Conservation (phyloP, 345 rosid genomes). For the Raphanus raphanistrum region DNA sequence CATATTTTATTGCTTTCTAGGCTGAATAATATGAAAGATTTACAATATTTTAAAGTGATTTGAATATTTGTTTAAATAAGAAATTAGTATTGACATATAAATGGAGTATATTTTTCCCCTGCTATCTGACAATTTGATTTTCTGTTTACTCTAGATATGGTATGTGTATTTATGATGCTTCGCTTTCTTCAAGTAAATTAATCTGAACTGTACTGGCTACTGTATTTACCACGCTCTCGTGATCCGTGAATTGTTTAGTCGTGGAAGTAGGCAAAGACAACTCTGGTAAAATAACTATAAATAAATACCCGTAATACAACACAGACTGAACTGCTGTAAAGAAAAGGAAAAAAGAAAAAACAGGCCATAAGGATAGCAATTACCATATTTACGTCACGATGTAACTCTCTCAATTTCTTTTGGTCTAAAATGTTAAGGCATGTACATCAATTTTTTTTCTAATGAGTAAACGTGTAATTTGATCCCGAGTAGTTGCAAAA, state of each 20-base stretch:
- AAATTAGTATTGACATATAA: neutral
- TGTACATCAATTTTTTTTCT: too few relatives aligned
- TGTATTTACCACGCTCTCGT: neutral
- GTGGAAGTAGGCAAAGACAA: neutral
- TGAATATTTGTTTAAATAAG: neutral
- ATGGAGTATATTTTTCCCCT: neutral
- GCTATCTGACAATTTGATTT: neutral
- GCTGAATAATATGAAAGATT: neutral
- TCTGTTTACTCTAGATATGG: neutral
- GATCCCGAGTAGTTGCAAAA: neutral
- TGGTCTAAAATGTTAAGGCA: too few relatives aligned
- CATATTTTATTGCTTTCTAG: neutral
- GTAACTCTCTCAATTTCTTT: neutral
- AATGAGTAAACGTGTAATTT: neutral
- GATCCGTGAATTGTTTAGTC: neutral
- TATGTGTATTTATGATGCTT: neutral
- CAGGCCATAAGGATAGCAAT: neutral
- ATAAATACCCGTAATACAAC: neutral
- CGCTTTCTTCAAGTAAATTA: neutral
- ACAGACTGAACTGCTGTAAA: neutral
- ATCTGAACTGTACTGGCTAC: neutral
- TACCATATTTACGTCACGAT: neutral
- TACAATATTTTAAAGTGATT: neutral
- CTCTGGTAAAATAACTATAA: neutral
- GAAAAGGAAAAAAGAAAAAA: neutral